These are phyloP conservation scores for Clonostachys byssicola DNA, from an alignment of 2,329 filamentous ascomycete species.

Conservation along the genomic window DNA sequence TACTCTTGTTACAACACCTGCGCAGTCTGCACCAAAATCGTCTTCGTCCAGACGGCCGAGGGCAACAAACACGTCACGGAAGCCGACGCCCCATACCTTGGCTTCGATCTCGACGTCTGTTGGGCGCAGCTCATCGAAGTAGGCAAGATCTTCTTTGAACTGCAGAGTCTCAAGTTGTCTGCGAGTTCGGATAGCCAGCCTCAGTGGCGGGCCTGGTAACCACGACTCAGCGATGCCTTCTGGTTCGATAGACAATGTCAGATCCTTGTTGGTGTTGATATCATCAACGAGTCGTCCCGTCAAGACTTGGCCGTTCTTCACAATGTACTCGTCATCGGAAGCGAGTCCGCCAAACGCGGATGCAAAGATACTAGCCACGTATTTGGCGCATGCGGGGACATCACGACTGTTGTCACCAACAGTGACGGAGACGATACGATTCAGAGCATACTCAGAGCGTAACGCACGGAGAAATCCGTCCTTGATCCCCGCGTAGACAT, in stretches of 20 bases:
- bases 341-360: background rate
- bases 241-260: background rate
- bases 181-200: background rate
- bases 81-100: background rate
- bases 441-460: background rate
- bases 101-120: slow-evolving; percentile 2
- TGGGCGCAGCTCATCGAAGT: background rate
- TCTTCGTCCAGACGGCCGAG: background rate
- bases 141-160: background rate
- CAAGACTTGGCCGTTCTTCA: background rate
- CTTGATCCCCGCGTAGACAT: too few species aligned
- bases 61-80: background rate
- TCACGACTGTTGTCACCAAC: background rate
- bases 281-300: slow-evolving; percentile 1
- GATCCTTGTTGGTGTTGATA: background rate
- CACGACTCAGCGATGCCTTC: background rate
- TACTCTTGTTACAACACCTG: slow-evolving; percentile 1
- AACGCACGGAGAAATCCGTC: background rate
- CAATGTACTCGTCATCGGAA: background rate
- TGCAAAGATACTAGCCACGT: background rate
- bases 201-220: slow-evolving; percentile 1
- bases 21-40: background rate
- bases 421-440: background rate
- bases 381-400: background rate
- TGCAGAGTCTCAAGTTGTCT: background rate